Evolutionary conservation across 208 protist genomes (phyloP), one percentile per base, ranked within the genome.

Genomic region (Wallacemonas sp.): DNA sequence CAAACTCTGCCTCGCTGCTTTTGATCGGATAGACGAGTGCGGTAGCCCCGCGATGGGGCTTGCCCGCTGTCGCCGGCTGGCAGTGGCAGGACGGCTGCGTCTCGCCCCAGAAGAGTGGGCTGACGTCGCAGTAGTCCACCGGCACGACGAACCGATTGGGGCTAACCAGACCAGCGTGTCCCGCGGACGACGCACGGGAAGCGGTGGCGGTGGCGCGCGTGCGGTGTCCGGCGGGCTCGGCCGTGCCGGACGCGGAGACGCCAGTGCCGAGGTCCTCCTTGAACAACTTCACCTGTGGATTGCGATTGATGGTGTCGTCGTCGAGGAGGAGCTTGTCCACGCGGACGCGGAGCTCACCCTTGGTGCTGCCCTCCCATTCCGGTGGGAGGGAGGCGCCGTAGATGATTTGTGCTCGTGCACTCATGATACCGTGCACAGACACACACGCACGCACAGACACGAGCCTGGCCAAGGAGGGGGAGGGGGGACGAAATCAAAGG

Each of bases 21-120:
- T 95, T 95, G 48, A 95, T 68, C 18, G 87, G 83, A 74, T 92
- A 93, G 23, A 85, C 87, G 22, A 93, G 67, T 22, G 77, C 79
- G 0, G 76, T 45, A 7, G 77, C 66, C 14, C 81, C 83, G 23
- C 90, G 86, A 18, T 31, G 42, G 25, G 66, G 55, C 63, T 87
- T 65, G 22, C 75, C 68, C 0, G 86, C 82, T 4, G 90, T 95
- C 18, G 85, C 67, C 16, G 90, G 90, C 46, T 85, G 67, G 18
- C 84, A 88, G 12, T 82, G 68, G 10, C 74, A 74, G 2, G 74
- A 83, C n/a, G 87, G 81, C 12, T 81, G 71, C 42, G 69, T 59
- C 64, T 93, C 87, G 1, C 90, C 90, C 81, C 80, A 92, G 70
- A 95, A 95, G 33, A 92, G 79, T 2, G 86, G 83, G 36, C 78